Percentiles rank a stretch among this genome's conserved stretches.
phyloP scores from a whole-genome alignment of 2,329 filamentous ascomycete genomes.

The Ophiocordyceps camponoti-floridani region DNA sequence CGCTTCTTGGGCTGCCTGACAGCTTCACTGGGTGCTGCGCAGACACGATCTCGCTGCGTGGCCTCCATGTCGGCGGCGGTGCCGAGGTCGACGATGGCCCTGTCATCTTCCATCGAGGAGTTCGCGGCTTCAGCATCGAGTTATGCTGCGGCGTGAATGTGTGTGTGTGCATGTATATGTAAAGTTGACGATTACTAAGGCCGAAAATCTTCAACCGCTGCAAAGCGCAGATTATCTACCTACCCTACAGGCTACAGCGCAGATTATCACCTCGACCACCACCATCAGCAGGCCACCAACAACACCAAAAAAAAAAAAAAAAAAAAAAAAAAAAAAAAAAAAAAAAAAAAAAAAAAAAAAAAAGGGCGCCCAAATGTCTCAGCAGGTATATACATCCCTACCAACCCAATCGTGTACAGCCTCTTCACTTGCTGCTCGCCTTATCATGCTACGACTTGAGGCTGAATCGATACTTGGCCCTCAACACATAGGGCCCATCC shows the following conservation, averaged over 20 bases:
- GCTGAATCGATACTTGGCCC: constrained; percentile 43
- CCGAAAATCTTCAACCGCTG: too few relatives aligned
- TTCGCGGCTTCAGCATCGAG: too few relatives aligned
- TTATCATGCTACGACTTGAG: constrained; percentile 12
- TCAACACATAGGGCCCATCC: constrained; percentile 40
- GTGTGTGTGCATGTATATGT: neutral
- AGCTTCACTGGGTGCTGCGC: constrained; percentile 2
- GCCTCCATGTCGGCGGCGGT: constrained; percentile 48
- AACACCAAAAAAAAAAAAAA: too few relatives aligned
- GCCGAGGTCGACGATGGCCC: constrained; percentile 51
- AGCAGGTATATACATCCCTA: too few relatives aligned
- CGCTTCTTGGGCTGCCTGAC: constrained; percentile 70
- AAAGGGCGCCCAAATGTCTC: too few relatives aligned
- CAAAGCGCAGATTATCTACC: too few relatives aligned
- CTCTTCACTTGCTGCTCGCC: too few relatives aligned
- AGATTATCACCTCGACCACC: neutral
- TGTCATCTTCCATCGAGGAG: constrained; percentile 55
- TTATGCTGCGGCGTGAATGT: too few relatives aligned
- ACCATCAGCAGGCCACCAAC: neutral
- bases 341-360: too few relatives aligned
- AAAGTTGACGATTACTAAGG: neutral
- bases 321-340: too few relatives aligned
- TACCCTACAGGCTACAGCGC: too few relatives aligned
- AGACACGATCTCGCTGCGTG: constrained; percentile 10
- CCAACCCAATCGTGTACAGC: neutral